A percentile compares a stretch with the other conserved stretches of the same genome.
Conservation (phyloP, 345 rosid species). For the Theobroma cacao region DNA sequence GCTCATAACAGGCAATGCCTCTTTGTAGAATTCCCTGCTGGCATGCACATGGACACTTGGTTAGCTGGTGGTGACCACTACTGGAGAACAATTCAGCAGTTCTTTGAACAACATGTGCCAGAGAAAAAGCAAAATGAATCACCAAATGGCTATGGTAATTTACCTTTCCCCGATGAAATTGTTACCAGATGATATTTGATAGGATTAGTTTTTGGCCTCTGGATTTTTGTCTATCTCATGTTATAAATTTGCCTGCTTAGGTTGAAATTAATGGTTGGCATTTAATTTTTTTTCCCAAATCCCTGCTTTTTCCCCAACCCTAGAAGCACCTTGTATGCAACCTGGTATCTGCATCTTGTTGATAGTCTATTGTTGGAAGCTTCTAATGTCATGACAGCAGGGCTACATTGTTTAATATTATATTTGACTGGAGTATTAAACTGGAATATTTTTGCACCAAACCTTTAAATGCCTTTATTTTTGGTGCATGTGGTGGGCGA, state of each 20-base stretch:
- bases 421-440: neutral
- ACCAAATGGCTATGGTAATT: conserved; percentile 28
- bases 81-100: conserved; percentile 66
- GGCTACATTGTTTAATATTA: neutral
- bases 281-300: neutral
- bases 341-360: neutral
- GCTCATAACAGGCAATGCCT: conserved; percentile 62
- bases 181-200: neutral
- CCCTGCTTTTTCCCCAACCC: neutral
- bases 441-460: neutral
- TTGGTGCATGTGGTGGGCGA: neutral
- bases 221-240: neutral
- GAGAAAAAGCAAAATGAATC: conserved; percentile 41
- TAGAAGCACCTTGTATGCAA: neutral
- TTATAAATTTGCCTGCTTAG: neutral
- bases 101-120: conserved; percentile 58
- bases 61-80: conserved; percentile 83
- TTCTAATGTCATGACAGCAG: neutral
- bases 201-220: neutral
- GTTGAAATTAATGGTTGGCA: neutral
- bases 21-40: conserved; percentile 83
- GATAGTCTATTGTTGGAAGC: neutral
- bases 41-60: conserved; percentile 99
- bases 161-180: conserved; percentile 12
- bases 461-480: neutral